phyloP scores from a whole-genome alignment of 257 asterid species.

The Scutellaria minor region DNA sequence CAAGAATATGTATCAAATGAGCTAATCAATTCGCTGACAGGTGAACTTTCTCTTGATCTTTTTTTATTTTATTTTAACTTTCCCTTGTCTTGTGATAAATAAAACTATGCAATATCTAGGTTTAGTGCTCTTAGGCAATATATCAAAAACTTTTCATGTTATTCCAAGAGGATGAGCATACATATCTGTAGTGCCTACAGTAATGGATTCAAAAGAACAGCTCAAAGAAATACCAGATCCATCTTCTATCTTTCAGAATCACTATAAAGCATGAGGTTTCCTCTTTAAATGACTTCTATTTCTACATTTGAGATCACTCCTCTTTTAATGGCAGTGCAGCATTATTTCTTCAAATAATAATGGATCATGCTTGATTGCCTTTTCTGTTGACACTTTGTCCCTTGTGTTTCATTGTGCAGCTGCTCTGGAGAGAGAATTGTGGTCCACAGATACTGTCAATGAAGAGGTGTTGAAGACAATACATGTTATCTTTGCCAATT shows the following conservation, averaged over 20 bases:
- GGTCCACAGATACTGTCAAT: slow-evolving; percentile 60
- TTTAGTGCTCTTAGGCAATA: slow-evolving; percentile 5
- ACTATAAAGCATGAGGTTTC: neutral
- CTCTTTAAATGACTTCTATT: slow-evolving; percentile 12
- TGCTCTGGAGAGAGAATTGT: slow-evolving; percentile 75
- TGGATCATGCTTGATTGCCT: neutral
- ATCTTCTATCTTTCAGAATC: slow-evolving; percentile 22
- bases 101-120: neutral
- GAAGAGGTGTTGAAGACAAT: slow-evolving; percentile 80
- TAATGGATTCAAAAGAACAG: slow-evolving; percentile 14
- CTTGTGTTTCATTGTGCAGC: slow-evolving; percentile 53
- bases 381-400: slow-evolving; percentile 17
- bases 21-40: slow-evolving; percentile 78
- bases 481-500: slow-evolving; percentile 71
- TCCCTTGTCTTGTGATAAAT: slow-evolving; percentile 16
- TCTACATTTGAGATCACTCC: slow-evolving; percentile 6
- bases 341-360: neutral
- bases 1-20: slow-evolving; percentile 85
- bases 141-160: slow-evolving; percentile 15
- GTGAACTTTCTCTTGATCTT: slow-evolving; percentile 43
- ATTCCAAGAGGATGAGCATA: slow-evolving; percentile 20
- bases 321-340: slow-evolving; percentile 26
- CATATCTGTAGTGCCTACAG: slow-evolving; percentile 22
- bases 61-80: slow-evolving; percentile 11
- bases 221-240: slow-evolving; percentile 11